Conservation (phyloP, 345 rosid genomes). For the Linum trigynum region DNA sequence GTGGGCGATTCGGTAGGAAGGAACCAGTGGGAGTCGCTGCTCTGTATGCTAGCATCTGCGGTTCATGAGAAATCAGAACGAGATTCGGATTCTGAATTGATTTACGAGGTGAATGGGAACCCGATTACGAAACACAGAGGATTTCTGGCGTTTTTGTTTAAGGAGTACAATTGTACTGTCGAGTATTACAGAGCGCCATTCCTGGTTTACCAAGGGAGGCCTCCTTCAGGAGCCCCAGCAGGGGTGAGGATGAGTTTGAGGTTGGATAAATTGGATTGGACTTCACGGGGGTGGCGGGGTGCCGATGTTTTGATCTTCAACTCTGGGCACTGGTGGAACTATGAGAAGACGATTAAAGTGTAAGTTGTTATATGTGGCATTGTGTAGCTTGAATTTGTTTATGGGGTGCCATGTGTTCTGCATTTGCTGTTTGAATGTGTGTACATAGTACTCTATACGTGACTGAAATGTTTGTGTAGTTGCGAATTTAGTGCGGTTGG, state of each 20-base stretch:
- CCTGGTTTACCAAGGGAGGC: constrained; percentile 51
- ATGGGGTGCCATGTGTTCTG: background rate
- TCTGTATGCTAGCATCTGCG: constrained; percentile 70
- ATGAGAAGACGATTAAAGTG: constrained; percentile 61
- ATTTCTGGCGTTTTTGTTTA: constrained; percentile 54
- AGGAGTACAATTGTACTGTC: constrained; percentile 72
- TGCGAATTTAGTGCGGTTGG: too few species aligned
- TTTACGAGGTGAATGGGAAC: constrained; percentile 62
- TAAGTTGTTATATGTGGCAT: constrained; percentile 15
- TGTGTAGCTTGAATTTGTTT: background rate
- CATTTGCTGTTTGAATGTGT: background rate
- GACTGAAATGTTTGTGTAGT: too few species aligned
- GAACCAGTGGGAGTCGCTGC: constrained; percentile 94
- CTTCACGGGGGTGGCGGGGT: constrained; percentile 47
- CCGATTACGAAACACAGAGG: constrained; percentile 89
- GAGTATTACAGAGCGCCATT: constrained; percentile 88
- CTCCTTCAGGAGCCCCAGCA: constrained; percentile 46
- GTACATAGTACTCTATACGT: too few species aligned
- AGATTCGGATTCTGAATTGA: constrained; percentile 31
- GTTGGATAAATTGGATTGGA: constrained; percentile 65
- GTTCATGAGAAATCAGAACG: constrained; percentile 17
- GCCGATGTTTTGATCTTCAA: constrained; percentile 72
- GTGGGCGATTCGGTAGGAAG: constrained; percentile 94
- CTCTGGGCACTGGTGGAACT: constrained; percentile 93
- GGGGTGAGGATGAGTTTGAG: constrained; percentile 52